Conservation (phyloP, 2,329 filamentous ascomycete species). For the Drechslerella dactyloides region DNA sequence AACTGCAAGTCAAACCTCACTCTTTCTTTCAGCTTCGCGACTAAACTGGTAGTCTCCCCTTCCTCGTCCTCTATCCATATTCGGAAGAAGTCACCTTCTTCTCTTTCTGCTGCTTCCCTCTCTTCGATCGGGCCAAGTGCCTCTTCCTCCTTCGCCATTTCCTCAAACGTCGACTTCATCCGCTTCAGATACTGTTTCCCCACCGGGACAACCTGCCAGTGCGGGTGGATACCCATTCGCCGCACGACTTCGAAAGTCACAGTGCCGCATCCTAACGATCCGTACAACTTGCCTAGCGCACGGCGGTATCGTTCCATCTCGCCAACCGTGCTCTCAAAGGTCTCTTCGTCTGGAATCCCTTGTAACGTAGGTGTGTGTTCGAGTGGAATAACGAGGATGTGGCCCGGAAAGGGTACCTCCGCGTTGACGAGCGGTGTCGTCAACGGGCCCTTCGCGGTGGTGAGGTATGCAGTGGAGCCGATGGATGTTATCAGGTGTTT, state of each 20-base stretch:
- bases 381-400: constrained; percentile 90
- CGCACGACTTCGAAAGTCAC: constrained; percentile 94
- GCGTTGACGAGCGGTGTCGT: constrained; percentile 73
- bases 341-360: constrained; percentile 65
- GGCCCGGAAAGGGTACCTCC: constrained; percentile 73
- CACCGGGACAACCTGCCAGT: constrained; percentile 84
- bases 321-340: constrained; percentile 64
- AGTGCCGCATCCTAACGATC: constrained; percentile 67
- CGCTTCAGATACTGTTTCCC: constrained; percentile 65
- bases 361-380: constrained; percentile 78
- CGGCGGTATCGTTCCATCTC: constrained; percentile 86
- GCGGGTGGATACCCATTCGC: constrained; percentile 78
- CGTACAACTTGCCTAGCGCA: constrained; percentile 79
- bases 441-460: constrained; percentile 88
- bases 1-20: constrained; percentile 90
- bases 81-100: constrained; percentile 73
- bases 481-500: constrained; percentile 90
- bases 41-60: constrained; percentile 65
- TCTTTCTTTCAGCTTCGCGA: constrained; percentile 74
- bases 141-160: constrained; percentile 77
- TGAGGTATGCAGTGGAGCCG: constrained; percentile 84
- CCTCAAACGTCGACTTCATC: constrained; percentile 85
- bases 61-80: constrained; percentile 70
- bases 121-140: constrained; percentile 52
- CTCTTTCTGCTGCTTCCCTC: constrained; percentile 45